These are phyloP conservation scores for Imleria badia DNA, from an alignment of 768 basidiomycete genomes.

Conservation along the genomic window DNA sequence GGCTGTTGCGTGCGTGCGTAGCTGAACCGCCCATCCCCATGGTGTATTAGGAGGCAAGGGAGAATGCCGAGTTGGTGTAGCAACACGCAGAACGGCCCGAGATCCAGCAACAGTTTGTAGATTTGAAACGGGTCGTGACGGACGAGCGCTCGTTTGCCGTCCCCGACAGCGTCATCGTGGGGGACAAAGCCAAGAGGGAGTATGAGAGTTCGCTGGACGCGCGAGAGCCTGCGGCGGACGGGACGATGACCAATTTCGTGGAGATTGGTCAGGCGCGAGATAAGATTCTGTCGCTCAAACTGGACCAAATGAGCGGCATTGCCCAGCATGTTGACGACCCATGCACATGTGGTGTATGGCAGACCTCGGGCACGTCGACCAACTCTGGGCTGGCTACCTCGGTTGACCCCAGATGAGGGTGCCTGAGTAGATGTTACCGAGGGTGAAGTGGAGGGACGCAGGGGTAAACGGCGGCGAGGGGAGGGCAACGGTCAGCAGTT, in stretches of 20 bases:
- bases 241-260: slow-evolving; percentile 87
- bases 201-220: slow-evolving; percentile 77
- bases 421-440: slow-evolving; percentile 94
- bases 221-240: slow-evolving; percentile 73
- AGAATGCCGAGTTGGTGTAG: slow-evolving; percentile 70
- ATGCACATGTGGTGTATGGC: neutral
- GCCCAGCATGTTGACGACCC: neutral
- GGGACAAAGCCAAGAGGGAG: slow-evolving; percentile 71
- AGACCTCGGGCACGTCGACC: slow-evolving; percentile 74
- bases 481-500: slow-evolving; percentile 63
- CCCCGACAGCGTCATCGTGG: slow-evolving; percentile 90
- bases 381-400: slow-evolving; percentile 78
- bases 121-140: slow-evolving; percentile 90
- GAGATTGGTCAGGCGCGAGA: slow-evolving; percentile 97
- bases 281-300: slow-evolving; percentile 87
- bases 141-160: slow-evolving; percentile 89
- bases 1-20: neutral
- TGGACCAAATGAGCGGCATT: slow-evolving; percentile 75
- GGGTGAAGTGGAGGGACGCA: slow-evolving; percentile 88
- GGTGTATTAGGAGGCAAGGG: slow-evolving; percentile 64
- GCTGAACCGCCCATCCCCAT: neutral
- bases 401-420: slow-evolving; percentile 91
- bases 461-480: slow-evolving; percentile 95
- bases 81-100: slow-evolving; percentile 88
- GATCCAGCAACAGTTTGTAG: slow-evolving; percentile 93